A percentile compares a stretch with the other conserved stretches of the same genome.
Evolutionary conservation across 2,329 filamentous ascomycete genomes (phyloP).

Genomic region (Colletotrichum plurivorum): DNA sequence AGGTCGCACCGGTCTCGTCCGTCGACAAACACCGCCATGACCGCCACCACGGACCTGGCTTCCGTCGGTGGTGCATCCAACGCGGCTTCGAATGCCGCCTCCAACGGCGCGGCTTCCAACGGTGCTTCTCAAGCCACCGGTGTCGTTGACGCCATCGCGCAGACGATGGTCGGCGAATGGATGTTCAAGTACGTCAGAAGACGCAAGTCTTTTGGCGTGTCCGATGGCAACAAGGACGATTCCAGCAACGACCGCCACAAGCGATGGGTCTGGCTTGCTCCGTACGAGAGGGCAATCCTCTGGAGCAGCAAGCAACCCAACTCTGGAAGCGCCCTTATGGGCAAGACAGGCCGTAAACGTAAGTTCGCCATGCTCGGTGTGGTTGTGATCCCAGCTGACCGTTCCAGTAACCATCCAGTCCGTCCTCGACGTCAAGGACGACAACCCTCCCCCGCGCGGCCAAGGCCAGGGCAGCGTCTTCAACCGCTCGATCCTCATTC

Average conservation of each 20-base stretch:
- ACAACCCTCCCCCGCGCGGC: constrained; percentile 86
- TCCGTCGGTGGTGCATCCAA: constrained; percentile 46
- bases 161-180: constrained; percentile 98
- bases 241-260: constrained; percentile 87
- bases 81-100: constrained; percentile 53
- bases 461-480: constrained; percentile 75
- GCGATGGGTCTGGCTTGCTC: constrained; percentile 98
- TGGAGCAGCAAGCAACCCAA: constrained; percentile 99
- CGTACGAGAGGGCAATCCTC: constrained; percentile 94
- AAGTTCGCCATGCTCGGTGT: constrained; percentile 61
- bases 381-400: constrained; percentile 48
- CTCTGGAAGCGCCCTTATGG: constrained; percentile 87
- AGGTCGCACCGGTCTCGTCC: constrained; percentile 68
- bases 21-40: constrained; percentile 73
- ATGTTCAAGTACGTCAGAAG: constrained; percentile 93
- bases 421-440: constrained; percentile 96
- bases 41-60: constrained; percentile 54
- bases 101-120: constrained; percentile 59
- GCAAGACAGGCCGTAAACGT: constrained; percentile 96
- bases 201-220: constrained; percentile 90
- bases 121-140: constrained; percentile 78
- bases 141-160: constrained; percentile 96
- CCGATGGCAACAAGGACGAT: constrained; percentile 77
- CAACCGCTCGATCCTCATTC: constrained; percentile 93
- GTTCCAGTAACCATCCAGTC: constrained; percentile 89